Base-by-base conservation (phyloP, 164 flowering plant genomes). In the Magnolia changhungtana region DNA sequence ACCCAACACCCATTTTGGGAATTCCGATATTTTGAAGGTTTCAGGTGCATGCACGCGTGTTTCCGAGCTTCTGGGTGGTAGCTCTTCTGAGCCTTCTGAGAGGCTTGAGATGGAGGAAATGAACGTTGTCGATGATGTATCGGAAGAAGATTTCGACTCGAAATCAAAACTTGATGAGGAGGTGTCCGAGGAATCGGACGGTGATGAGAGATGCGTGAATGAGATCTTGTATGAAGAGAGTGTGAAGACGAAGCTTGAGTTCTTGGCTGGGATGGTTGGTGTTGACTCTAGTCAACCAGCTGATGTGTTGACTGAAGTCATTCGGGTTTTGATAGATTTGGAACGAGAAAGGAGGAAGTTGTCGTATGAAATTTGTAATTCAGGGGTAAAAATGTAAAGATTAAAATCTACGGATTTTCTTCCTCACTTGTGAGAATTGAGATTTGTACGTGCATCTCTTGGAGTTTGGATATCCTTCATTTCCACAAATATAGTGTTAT, bases 261-360 rank as follows among this genome's bases (percentile, higher is more conserved):
- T 74, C n/a, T 27, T 76, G 63, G 77, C 71, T 58, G 55, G 9
- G 29, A 69, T 80, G 79, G 76, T 77, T 45, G 79, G 75, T 7
- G 45, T 24, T 1, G 52, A 71, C 1, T 16, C 50, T 11, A 37
- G 20, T 24, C 52, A 63, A n/a, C 80, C 74, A 5, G 70, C 23
- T 50, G 71, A 72, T 3, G 77, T 78, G 74, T 71, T 78, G 74
- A 49, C 69, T 58, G 66, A 78, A 58, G 80, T 78, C 31, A 71
- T 78, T 19, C 74, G 66, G 65, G 45, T 50, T 31, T 29, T 78
- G 69, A 78, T 50, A 75, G 31, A 45, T 19, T 59, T 78, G 23
- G 73, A 78, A 20, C 11, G 72, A 18, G 20, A 64, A n/a, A 49
- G 31, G 27, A 50, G 8, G n/a, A 27, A 16, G 8, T 29, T 3